Percentiles rank a stretch among this genome's conserved stretches.
Evolutionary conservation across 345 rosid genomes (phyloP).

Genomic region (Populus deltoides): DNA sequence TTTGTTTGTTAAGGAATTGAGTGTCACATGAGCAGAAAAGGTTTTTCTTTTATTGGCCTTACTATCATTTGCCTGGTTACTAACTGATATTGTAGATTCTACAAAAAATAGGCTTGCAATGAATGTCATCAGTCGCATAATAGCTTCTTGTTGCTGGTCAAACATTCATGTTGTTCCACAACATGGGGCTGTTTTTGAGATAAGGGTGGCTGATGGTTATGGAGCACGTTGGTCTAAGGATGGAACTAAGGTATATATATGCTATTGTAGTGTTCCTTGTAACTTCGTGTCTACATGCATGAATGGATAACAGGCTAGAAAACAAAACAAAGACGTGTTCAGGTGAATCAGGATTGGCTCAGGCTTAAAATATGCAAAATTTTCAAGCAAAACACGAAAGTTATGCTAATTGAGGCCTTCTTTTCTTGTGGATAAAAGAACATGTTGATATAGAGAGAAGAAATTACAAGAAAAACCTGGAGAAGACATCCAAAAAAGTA

Average conservation of each 20-base stretch:
- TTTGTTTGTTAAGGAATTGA: background rate
- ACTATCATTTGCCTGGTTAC: background rate
- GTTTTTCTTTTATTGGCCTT: background rate
- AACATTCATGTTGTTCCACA: conserved; percentile 62
- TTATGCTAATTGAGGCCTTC: background rate
- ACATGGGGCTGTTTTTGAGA: conserved; percentile 67
- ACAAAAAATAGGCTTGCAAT: conserved; percentile 53
- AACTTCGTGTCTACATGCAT: background rate
- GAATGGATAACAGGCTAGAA: background rate
- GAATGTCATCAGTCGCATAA: conserved; percentile 40
- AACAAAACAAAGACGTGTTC: background rate
- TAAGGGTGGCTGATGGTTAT: conserved; percentile 58
- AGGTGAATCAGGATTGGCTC: background rate
- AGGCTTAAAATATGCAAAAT: background rate
- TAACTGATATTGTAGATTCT: conserved; percentile 35
- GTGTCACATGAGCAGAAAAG: background rate
- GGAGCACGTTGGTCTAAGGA: conserved; percentile 78
- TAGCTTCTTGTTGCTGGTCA: conserved; percentile 56
- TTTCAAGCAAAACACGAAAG: background rate
- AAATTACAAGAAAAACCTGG: background rate
- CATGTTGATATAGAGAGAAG: background rate
- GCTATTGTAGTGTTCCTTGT: conserved; percentile 1
- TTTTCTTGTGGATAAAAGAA: background rate
- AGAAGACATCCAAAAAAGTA: background rate
- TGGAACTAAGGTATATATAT: conserved; percentile 56